These are phyloP conservation scores for Nigrospora osmanthi DNA, from an alignment of 2,329 filamentous ascomycete species.

Conservation along the genomic window DNA sequence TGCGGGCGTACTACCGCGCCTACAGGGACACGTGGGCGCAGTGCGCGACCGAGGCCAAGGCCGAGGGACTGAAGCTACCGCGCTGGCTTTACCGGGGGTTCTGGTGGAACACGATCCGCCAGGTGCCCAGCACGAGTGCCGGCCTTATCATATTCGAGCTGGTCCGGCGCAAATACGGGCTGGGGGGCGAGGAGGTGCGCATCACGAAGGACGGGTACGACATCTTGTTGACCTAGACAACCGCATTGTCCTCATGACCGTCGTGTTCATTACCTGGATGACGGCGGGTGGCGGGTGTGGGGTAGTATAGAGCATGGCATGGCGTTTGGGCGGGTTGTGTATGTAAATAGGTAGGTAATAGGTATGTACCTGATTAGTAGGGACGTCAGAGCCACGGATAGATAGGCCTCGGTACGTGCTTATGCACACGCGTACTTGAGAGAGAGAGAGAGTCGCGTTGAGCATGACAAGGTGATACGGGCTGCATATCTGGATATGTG, in stretches of 20 bases:
- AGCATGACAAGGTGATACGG: no score
- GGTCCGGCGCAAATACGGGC: constrained; percentile 64
- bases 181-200: constrained; percentile 51
- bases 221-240: constrained; percentile 48
- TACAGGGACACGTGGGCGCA: constrained; percentile 61
- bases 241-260: no score
- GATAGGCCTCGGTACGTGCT: no score
- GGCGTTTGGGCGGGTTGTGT: neutral
- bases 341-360: no score
- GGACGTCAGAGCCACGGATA: no score
- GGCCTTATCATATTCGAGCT: constrained; percentile 75
- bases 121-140: constrained; percentile 70
- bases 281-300: neutral
- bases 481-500: no score
- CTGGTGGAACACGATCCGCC: constrained; percentile 62
- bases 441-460: no score
- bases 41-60: constrained; percentile 48
- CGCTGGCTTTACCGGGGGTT: constrained; percentile 66
- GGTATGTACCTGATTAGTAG: no score
- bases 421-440: no score
- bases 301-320: neutral
- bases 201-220: constrained; percentile 65
- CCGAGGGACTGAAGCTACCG: constrained; percentile 46
- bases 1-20: constrained; percentile 61
- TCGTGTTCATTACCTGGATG: no score